phyloP scores from a whole-genome alignment of 805 yeast species.

The Saccharomycopsis schoenii region DNA sequence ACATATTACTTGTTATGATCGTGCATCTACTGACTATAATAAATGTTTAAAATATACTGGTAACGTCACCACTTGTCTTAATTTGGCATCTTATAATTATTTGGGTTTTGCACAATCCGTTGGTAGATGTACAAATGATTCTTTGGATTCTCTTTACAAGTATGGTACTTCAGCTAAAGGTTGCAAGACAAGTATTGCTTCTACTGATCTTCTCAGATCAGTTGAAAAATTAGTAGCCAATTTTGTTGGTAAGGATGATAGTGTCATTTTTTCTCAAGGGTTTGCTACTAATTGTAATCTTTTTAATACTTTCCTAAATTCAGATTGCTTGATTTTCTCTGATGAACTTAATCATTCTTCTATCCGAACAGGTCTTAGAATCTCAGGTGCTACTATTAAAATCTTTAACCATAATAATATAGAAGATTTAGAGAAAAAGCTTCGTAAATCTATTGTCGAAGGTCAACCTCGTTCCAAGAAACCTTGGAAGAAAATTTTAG shows the following conservation, averaged over 20 bases:
- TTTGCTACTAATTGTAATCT: slow-evolving; percentile 90
- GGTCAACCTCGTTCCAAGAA: slow-evolving; percentile 94
- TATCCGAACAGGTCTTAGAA: slow-evolving; percentile 86
- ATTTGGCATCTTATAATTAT: slow-evolving; percentile 85
- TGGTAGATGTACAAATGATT: slow-evolving; percentile 80
- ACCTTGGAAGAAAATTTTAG: slow-evolving; percentile 84
- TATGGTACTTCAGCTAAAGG: slow-evolving; percentile 77
- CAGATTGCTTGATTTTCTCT: slow-evolving; percentile 81
- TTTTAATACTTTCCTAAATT: slow-evolving; percentile 73
- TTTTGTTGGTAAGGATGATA: slow-evolving; percentile 85
- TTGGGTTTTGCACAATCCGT: slow-evolving; percentile 94
- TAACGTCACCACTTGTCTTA: slow-evolving; percentile 64
- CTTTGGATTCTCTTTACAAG: slow-evolving; percentile 50
- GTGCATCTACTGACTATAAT: slow-evolving; percentile 58
- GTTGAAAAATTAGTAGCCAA: slow-evolving; percentile 74
- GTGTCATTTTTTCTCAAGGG: slow-evolving; percentile 85
- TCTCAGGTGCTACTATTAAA: slow-evolving; percentile 87
- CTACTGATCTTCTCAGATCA: slow-evolving; percentile 59
- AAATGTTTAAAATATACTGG: slow-evolving; percentile 68
- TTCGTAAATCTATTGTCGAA: slow-evolving; percentile 78
- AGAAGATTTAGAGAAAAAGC: slow-evolving; percentile 60
- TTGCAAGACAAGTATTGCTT: slow-evolving; percentile 65
- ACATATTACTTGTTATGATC: slow-evolving; percentile 68
- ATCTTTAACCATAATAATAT: slow-evolving; percentile 90
- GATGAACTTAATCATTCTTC: slow-evolving; percentile 96